Evolutionary conservation across 208 protist genomes (phyloP).

Genomic region (Crithidia mellificae): DNA sequence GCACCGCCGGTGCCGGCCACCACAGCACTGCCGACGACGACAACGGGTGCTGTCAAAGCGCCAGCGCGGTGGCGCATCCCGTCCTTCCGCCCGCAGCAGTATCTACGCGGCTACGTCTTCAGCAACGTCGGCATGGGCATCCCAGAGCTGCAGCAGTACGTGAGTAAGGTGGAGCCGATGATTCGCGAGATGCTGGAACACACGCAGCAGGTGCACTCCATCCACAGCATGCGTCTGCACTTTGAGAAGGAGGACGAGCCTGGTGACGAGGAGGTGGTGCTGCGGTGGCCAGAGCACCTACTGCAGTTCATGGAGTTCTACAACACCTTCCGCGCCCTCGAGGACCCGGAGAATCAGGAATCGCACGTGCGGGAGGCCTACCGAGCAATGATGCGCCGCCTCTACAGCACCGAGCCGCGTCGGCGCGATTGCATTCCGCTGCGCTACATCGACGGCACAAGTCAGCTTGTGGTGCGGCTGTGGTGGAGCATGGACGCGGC

Average conservation of each 20-base stretch:
- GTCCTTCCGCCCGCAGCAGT: slow-evolving; percentile 74
- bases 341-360: slow-evolving; percentile 67
- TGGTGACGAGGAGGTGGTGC: slow-evolving; percentile 56
- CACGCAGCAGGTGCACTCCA: slow-evolving; percentile 87
- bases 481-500: slow-evolving; percentile 53
- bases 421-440: slow-evolving; percentile 60
- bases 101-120: slow-evolving; percentile 78
- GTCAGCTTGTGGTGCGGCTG: slow-evolving; percentile 47
- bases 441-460: slow-evolving; percentile 50
- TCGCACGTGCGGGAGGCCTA: slow-evolving; percentile 63
- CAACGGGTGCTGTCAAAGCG: background rate
- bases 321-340: slow-evolving; percentile 70
- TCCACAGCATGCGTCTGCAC: slow-evolving; percentile 62
- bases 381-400: slow-evolving; percentile 49
- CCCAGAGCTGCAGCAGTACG: slow-evolving; percentile 86
- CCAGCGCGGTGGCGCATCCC: slow-evolving; percentile 50
- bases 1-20: background rate
- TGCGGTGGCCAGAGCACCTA: slow-evolving; percentile 80
- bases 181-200: slow-evolving; percentile 88
- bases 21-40: too few species aligned
- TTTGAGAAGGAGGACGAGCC: slow-evolving; percentile 68
- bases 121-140: slow-evolving; percentile 69
- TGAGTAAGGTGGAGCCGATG: slow-evolving; percentile 84
- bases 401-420: slow-evolving; percentile 63
- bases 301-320: slow-evolving; percentile 92